These are phyloP conservation scores for Nidularia sp. DNA, from an alignment of 768 basidiomycete species.

Conservation along the genomic window DNA sequence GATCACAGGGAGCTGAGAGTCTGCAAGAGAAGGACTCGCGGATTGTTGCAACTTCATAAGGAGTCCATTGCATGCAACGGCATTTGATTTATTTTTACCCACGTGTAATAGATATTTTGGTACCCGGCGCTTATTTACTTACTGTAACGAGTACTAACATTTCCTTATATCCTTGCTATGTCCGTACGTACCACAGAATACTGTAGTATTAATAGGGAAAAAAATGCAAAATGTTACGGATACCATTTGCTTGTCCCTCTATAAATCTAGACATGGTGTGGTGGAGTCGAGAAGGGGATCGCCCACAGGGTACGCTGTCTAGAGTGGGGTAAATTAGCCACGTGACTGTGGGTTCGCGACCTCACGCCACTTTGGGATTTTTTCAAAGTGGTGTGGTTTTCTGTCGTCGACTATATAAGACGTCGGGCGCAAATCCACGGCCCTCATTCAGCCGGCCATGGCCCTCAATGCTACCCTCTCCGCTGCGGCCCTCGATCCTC, in stretches of 20 bases:
- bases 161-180: too few species aligned
- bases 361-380: constrained; percentile 1
- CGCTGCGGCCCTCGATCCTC: constrained; percentile 27
- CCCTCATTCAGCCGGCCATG: constrained; percentile 23
- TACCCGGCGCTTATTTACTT: too few species aligned
- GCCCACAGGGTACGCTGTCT: neutral
- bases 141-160: too few species aligned
- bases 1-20: too few species aligned
- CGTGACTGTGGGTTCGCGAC: neutral
- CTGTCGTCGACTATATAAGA: neutral
- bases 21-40: neutral
- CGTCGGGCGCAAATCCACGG: neutral
- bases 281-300: neutral
- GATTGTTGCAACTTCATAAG: neutral
- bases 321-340: neutral
- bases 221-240: too few species aligned
- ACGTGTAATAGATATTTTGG: too few species aligned
- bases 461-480: constrained; percentile 34
- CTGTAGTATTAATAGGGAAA: too few species aligned
- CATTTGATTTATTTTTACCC: neutral
- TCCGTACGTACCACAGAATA: too few species aligned
- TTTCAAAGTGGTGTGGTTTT: constrained; percentile 7
- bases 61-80: neutral
- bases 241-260: too few species aligned
- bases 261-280: neutral